Evolutionary conservation across 345 rosid genomes (phyloP).

Genomic region (Salix dunnii): DNA sequence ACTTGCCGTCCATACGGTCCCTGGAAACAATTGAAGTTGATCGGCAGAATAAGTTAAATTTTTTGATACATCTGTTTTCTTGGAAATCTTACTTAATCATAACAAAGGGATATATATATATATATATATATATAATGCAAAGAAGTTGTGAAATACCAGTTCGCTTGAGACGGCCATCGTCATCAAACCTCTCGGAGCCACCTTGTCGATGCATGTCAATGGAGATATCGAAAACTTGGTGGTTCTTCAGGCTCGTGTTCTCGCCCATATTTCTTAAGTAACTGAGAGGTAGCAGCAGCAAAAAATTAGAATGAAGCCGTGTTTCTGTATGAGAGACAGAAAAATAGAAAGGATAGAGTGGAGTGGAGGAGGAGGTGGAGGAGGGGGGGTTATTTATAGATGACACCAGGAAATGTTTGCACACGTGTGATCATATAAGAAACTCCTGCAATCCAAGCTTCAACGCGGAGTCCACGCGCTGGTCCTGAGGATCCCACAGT

Average conservation of each 20-base stretch:
- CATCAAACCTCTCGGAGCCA: constrained; percentile 64
- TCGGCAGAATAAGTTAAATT: too few relatives aligned
- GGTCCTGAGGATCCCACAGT: background rate
- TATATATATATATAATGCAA: background rate
- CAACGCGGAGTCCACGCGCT: too few relatives aligned
- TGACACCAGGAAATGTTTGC: too few relatives aligned
- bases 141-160: constrained; percentile 39
- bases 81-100: background rate
- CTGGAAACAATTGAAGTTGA: constrained; percentile 19
- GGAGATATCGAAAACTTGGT: constrained; percentile 28
- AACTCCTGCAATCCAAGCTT: too few relatives aligned
- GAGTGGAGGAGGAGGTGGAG: background rate
- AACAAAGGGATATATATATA: too few relatives aligned
- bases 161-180: constrained; percentile 68
- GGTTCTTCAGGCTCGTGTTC: constrained; percentile 3
- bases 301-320: too few relatives aligned
- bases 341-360: too few relatives aligned
- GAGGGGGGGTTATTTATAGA: background rate
- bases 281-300: too few relatives aligned
- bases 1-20: constrained; percentile 71
- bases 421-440: too few relatives aligned
- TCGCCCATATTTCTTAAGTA: constrained; percentile 7
- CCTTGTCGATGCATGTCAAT: constrained; percentile 33
- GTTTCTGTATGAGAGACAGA: too few relatives aligned
- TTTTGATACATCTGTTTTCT: too few relatives aligned